Evolutionary conservation across 257 asterid genomes (phyloP).

Genomic region (Gentiana macrophylla): DNA sequence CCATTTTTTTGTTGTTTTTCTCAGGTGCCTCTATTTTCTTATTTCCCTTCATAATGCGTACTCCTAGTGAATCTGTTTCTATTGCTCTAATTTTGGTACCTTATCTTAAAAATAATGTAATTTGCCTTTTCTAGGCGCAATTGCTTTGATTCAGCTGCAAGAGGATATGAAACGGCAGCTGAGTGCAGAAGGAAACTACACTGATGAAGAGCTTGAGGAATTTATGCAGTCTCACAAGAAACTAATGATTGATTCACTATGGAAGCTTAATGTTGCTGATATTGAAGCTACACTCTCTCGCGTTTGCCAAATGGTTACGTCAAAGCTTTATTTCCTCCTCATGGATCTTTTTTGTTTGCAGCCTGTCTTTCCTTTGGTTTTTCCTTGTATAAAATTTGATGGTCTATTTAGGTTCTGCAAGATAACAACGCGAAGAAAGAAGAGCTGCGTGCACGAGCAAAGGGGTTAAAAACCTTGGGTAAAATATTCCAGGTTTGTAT

Average conservation of each 20-base stretch:
- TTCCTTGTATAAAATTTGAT: slow-evolving; percentile 9
- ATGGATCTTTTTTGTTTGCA: neutral
- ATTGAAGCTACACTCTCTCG: slow-evolving; percentile 88
- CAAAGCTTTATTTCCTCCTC: slow-evolving; percentile 2
- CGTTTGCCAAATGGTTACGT: slow-evolving; percentile 90
- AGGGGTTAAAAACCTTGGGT: slow-evolving; percentile 93
- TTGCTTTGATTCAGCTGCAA: slow-evolving; percentile 92
- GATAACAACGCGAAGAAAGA: slow-evolving; percentile 79
- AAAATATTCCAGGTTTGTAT: slow-evolving; percentile 65
- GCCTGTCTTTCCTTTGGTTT: slow-evolving; percentile 5
- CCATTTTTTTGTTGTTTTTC: too few species aligned
- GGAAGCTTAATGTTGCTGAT: slow-evolving; percentile 99
- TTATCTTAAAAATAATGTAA: neutral
- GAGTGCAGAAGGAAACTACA: slow-evolving; percentile 74
- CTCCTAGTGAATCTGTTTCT: neutral
- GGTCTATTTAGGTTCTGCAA: slow-evolving; percentile 61
- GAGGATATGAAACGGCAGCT: slow-evolving; percentile 92
- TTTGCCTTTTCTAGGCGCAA: slow-evolving; percentile 52
- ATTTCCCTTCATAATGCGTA: too few species aligned
- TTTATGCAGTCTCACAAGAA: slow-evolving; percentile 92
- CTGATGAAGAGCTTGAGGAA: slow-evolving; percentile 87
- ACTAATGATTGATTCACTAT: slow-evolving; percentile 88
- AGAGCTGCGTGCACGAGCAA: slow-evolving; percentile 86
- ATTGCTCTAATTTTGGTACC: too few species aligned
- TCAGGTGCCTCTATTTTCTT: too few species aligned